Conservation (phyloP, 1,139 yeast species). For the Hyphopichia wangnamkhiaoensis region DNA sequence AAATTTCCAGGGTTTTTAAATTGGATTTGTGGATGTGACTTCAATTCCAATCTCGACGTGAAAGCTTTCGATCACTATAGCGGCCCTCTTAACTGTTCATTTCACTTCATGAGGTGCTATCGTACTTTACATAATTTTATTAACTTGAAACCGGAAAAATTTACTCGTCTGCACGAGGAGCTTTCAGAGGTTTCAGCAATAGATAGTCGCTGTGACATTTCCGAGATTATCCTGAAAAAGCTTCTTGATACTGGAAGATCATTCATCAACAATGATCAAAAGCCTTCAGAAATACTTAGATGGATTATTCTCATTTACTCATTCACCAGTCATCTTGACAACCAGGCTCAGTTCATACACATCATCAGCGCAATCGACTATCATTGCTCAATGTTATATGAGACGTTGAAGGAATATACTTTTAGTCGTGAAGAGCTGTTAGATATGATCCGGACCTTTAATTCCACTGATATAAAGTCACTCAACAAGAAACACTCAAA, state of each 20-base stretch:
- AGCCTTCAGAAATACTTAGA: constrained; percentile 8
- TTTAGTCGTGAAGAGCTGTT: constrained; percentile 1
- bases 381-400: constrained; percentile 10
- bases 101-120: constrained; percentile 1
- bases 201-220: neutral
- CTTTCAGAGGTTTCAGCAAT: neutral
- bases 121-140: constrained; percentile 1
- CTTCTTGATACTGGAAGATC: constrained; percentile 5
- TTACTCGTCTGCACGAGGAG: neutral
- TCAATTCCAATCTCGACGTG: neutral
- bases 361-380: constrained; percentile 10
- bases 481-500: neutral
- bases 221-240: constrained; percentile 5
- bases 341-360: constrained; percentile 6
- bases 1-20: constrained; percentile 36
- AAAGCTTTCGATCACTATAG: neutral
- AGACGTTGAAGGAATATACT: constrained; percentile 6
- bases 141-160: neutral
- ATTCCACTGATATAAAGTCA: neutral
- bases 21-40: constrained; percentile 39
- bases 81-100: neutral
- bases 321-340: constrained; percentile 7
- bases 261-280: neutral
- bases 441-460: constrained; percentile 2
- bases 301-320: constrained; percentile 13